Evolutionary conservation across 495 filamentous ascomycete species (phyloP).

Genomic region (Daldinia grandis): DNA sequence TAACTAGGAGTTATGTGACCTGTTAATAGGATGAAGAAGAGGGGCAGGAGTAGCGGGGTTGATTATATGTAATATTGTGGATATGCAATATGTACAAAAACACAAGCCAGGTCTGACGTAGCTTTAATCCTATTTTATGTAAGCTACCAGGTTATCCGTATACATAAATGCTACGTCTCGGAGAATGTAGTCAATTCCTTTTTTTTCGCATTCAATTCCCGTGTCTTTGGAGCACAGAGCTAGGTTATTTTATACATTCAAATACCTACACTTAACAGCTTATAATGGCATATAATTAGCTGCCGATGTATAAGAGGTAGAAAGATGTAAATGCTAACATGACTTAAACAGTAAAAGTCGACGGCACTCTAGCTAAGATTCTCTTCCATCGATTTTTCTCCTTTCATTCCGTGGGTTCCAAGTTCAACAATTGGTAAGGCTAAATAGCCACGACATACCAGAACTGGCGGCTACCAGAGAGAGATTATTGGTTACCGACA

Average conservation of each 20-base stretch:
- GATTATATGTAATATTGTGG: background rate
- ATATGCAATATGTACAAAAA: background rate
- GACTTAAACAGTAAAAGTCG: background rate
- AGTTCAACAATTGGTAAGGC: background rate
- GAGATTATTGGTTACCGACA: conserved; percentile 23
- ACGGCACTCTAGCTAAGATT: background rate
- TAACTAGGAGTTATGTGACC: background rate
- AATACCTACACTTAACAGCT: too few relatives aligned
- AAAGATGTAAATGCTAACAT: background rate
- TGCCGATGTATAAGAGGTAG: background rate
- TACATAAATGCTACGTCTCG: too few relatives aligned
- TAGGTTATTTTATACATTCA: too few relatives aligned
- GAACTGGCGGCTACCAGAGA: background rate
- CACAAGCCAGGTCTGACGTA: background rate
- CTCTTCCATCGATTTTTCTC: background rate
- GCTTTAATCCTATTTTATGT: background rate
- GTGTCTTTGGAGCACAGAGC: too few relatives aligned
- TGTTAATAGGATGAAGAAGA: background rate
- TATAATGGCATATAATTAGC: too few relatives aligned
- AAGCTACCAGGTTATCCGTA: too few relatives aligned
- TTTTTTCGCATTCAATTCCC: too few relatives aligned
- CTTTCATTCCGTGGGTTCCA: background rate
- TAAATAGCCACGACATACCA: background rate
- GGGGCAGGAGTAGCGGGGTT: conserved; percentile 19
- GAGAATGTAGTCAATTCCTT: too few relatives aligned